phyloP scores from a whole-genome alignment of 2,329 filamentous ascomycete genomes.

The Nothophoma quercina region DNA sequence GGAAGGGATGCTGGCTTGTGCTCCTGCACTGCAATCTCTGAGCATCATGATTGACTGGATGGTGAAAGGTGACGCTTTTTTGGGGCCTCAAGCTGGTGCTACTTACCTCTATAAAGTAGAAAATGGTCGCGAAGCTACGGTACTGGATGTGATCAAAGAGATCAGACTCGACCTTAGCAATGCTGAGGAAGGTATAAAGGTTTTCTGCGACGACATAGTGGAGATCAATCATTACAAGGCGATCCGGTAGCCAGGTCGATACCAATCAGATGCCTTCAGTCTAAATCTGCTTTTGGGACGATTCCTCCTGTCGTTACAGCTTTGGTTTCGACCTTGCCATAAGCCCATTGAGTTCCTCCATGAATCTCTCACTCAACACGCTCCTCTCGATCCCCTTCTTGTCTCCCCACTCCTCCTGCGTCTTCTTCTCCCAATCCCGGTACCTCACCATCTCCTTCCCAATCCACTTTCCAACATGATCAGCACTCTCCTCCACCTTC shows the following conservation, averaged over 20 bases:
- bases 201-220: too few species aligned
- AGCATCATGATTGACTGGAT: too few species aligned
- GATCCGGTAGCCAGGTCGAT: too few species aligned
- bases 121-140: background rate
- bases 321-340: slow-evolving; percentile 32
- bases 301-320: slow-evolving; percentile 23
- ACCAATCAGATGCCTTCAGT: too few species aligned
- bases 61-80: too few species aligned
- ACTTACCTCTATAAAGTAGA: too few species aligned
- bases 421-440: slow-evolving; percentile 41
- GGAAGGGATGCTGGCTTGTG: background rate
- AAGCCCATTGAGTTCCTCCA: slow-evolving; percentile 36
- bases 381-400: slow-evolving; percentile 41
- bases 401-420: slow-evolving; percentile 41
- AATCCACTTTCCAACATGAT: slow-evolving; percentile 53
- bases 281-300: background rate
- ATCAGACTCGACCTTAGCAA: too few species aligned
- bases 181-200: too few species aligned
- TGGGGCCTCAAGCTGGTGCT: too few species aligned
- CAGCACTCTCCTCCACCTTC: slow-evolving; percentile 71
- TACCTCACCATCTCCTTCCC: slow-evolving; percentile 49
- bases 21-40: background rate
- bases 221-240: too few species aligned
- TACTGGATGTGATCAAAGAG: too few species aligned
- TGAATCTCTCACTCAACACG: slow-evolving; percentile 36